phyloP scores from a whole-genome alignment of 2,329 filamentous ascomycete species.

The Claviceps arundinis region DNA sequence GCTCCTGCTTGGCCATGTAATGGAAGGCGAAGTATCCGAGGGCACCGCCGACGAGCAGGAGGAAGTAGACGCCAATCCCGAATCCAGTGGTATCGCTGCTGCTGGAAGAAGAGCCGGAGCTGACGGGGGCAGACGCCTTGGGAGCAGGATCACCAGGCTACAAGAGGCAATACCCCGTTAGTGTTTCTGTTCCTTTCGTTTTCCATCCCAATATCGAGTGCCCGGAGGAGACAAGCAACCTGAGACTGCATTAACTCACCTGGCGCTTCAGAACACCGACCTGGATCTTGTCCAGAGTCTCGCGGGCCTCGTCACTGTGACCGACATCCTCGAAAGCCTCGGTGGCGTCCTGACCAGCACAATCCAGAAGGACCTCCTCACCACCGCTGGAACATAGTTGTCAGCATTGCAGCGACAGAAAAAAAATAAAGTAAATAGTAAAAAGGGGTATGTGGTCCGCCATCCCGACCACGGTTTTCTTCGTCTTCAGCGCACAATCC shows the following conservation, averaged over 20 bases:
- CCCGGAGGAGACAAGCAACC: background rate
- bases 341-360: slow-evolving; percentile 88
- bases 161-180: background rate
- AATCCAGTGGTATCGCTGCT: slow-evolving; percentile 40
- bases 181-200: background rate
- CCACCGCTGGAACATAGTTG: slow-evolving; percentile 54
- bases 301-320: slow-evolving; percentile 95
- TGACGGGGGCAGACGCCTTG: slow-evolving; percentile 39
- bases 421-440: background rate
- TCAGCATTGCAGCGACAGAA: background rate
- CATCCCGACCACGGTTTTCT: too few species aligned
- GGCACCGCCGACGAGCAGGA: slow-evolving; percentile 65
- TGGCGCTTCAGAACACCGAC: slow-evolving; percentile 68
- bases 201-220: background rate
- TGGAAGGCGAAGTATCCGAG: slow-evolving; percentile 73
- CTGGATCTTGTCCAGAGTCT: slow-evolving; percentile 69
- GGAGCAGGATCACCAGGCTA: slow-evolving; percentile 69
- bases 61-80: slow-evolving; percentile 68
- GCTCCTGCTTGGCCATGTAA: slow-evolving; percentile 48
- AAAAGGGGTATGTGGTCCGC: too few species aligned
- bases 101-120: slow-evolving; percentile 35
- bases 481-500: background rate
- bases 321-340: slow-evolving; percentile 99
- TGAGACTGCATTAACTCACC: slow-evolving; percentile 36
- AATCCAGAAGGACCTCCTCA: slow-evolving; percentile 94